Evolutionary conservation across 1,139 yeast genomes (phyloP), one percentile per base, ranked within the genome.

Genomic region (Geotrichum phurueaensis): DNA sequence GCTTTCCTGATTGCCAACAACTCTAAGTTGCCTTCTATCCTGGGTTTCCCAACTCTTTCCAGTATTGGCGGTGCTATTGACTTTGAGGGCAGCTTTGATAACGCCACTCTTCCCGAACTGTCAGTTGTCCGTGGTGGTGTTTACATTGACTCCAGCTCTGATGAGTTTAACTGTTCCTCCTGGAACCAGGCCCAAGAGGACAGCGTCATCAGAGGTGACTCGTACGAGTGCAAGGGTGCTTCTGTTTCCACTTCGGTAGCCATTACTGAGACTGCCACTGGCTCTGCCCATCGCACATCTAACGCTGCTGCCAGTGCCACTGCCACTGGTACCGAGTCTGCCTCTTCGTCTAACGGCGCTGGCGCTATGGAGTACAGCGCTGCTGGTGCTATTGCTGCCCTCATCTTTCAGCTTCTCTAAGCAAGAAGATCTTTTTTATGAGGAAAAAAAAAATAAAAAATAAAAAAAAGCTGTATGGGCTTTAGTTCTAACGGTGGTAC

Each of bases 101-200:
- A 86, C 72, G 94, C 96, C 74, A 78, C 89, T 66, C 83, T 94
- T 75, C 84, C 85, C 67, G 73, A 83, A 52, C 84, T 94, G 75
- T 79, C 77, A 69, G 83, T 86, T 71, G 96, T 94, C 73, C 83
- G 84, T 75, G 99, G 99, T 82, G 97, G 96, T 76, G 95, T 92
- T 79, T 79, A 79, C 72, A 81, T 94, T 74, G 86, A 86, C 74
- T 83, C 96, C 63, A 72, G 76, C 63, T 79, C 84, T 66, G 87
- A 88, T 74, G 85, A 86, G 71, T 85, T 90, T 78, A 83, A 89
- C 78, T 94, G 98, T 84, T 76, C 81, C 66, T 80, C 83, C 63
- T 90, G 90, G 82, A 83, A 86, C 77, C 73, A 76, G 64, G 73
- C 72, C 49, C 75, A 75, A 71, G 50, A 66, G 57, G 81, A 82